Evolutionary conservation across 2,329 filamentous ascomycete genomes (phyloP), one percentile per base, ranked within the genome.

Genomic region (Nemania diffusa): DNA sequence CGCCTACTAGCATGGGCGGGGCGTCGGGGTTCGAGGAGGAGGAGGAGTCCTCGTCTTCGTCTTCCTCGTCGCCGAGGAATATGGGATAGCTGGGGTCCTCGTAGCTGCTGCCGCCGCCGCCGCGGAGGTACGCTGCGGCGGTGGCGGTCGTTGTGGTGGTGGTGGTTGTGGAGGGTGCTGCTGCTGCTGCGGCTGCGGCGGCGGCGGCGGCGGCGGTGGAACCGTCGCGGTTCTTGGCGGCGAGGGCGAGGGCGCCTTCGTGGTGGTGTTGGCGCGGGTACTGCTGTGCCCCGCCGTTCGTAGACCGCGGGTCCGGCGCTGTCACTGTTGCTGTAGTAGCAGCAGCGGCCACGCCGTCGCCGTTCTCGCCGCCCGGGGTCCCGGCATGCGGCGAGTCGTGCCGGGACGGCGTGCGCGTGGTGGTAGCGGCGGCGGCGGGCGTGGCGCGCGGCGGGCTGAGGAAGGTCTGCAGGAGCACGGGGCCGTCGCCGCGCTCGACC

Each of bases 1-100:
- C 77, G 22, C 83, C 82, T 29, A 90, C 79, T 13, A 90, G 81
- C 75, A 87, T 78, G 11, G 87, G 87, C 27, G 85, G 81, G 5
- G 76, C 75, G 69, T 81, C 65, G 13, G 69, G 64, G n/a, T 69
- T 20, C 40, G n/a, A n/a, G n/a, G n/a, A n/a, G n/a, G n/a, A n/a
- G n/a, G n/a, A n/a, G n/a, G 71, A 72, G 1, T 68, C 71, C 20
- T 67, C 72, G 20, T 66, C 68, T 8, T 46, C 57, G 15, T 66
- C 24, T 32, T 67, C 71, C 1, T 67, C 71, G 17, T 67, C 71
- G 15, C 64, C 70, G n/a, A 51, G 64, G 46, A 51, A 62, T 2
- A 55, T n/a, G 26, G 53, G 13, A 13, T 55, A 27, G 13, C 32
- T 13, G 15, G 6, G n/a, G 44, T 48, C 3, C 22, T 17, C 44